phyloP scores from a whole-genome alignment of 148 eudicot genomes.

The Rheum nobile region DNA sequence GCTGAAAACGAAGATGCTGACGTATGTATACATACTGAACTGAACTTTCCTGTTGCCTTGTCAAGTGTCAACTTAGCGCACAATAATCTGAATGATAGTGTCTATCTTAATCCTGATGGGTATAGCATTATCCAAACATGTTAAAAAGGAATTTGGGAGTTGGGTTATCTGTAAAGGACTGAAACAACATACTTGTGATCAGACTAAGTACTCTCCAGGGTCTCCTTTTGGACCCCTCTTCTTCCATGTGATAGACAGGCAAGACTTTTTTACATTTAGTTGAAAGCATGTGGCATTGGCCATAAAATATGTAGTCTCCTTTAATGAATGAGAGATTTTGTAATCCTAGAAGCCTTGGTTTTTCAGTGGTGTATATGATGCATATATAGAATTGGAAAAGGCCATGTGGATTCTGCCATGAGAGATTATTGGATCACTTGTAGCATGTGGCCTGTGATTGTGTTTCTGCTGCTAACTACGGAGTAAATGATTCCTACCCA shows the following conservation, averaged over 20 bases:
- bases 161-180: background rate
- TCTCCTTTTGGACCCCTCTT: background rate
- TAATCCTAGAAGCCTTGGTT: background rate
- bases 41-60: background rate
- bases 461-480: background rate
- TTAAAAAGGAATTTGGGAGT: background rate
- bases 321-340: background rate
- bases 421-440: background rate
- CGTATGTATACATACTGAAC: background rate
- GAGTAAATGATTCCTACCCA: slow-evolving; percentile 1
- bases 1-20: background rate
- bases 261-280: background rate
- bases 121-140: background rate
- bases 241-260: background rate
- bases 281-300: background rate
- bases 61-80: background rate
- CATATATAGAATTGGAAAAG: background rate
- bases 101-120: background rate
- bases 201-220: background rate
- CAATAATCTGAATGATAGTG: background rate
- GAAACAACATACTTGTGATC: background rate
- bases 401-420: slow-evolving; percentile 1
- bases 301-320: background rate
- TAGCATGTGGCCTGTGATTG: background rate
- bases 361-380: background rate